Conservation (phyloP, 495 filamentous ascomycete species). For the Trichocladium uniseriatum region DNA sequence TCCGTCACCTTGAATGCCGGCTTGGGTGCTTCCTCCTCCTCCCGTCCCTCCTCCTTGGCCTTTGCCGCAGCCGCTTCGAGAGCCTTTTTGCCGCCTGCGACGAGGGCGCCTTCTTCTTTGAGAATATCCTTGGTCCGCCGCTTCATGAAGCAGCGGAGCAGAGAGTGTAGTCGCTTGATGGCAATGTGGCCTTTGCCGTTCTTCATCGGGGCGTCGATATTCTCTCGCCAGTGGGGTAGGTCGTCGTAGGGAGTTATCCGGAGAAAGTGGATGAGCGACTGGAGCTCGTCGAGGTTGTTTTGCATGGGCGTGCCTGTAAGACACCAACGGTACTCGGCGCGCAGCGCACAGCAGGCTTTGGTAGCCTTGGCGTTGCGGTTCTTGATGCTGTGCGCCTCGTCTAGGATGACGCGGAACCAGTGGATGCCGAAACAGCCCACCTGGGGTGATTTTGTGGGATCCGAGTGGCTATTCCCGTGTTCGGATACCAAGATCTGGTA, state of each 20-base stretch:
- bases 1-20: conserved; percentile 76
- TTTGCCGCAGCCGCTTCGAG: conserved; percentile 35
- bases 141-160: conserved; percentile 92
- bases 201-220: conserved; percentile 79
- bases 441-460: conserved; percentile 46
- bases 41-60: conserved; percentile 41
- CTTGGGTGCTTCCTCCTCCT: conserved; percentile 27
- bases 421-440: conserved; percentile 81
- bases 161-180: conserved; percentile 73
- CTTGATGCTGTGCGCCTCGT: conserved; percentile 97
- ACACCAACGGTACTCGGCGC: conserved; percentile 86
- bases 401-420: conserved; percentile 92
- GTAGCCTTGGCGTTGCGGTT: conserved; percentile 94
- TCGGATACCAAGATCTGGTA: conserved; percentile 93
- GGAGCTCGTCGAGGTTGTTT: conserved; percentile 95
- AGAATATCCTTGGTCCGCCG: conserved; percentile 90
- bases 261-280: conserved; percentile 85
- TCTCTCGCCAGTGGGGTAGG: conserved; percentile 71
- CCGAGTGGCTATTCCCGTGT: conserved; percentile 51
- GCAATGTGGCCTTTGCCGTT: conserved; percentile 77
- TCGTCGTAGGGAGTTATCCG: conserved; percentile 87
- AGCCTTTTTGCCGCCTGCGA: conserved; percentile 53
- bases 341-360: conserved; percentile 72
- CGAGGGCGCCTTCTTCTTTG: conserved; percentile 68
- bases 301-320: conserved; percentile 94